Percentiles rank a stretch among this genome's conserved stretches.
Evolutionary conservation across 2,329 filamentous ascomycete species (phyloP).

Genomic region (Ceratocystis huliohia): DNA sequence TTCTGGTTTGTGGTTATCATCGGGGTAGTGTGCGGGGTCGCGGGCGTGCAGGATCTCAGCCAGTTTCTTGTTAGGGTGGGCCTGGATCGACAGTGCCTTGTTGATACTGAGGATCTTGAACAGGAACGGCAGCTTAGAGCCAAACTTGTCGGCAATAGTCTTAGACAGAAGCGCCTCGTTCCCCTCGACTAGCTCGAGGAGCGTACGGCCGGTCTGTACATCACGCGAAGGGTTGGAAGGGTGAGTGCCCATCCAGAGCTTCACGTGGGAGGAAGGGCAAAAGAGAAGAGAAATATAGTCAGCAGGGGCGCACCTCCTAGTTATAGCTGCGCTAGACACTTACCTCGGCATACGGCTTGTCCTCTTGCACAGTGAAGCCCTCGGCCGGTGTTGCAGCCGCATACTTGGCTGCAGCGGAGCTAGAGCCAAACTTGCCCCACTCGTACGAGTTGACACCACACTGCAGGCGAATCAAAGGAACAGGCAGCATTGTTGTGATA

Average conservation of each 20-base stretch:
- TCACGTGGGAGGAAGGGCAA: slow-evolving; percentile 29
- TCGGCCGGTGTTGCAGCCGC: slow-evolving; percentile 69
- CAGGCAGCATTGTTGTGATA: slow-evolving; percentile 41
- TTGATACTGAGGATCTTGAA: slow-evolving; percentile 96
- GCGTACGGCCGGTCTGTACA: slow-evolving; percentile 64
- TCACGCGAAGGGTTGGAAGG: slow-evolving; percentile 92
- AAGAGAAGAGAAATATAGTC: not conserved
- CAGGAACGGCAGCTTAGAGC: slow-evolving; percentile 77
- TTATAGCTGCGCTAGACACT: slow-evolving; percentile 21
- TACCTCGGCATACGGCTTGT: slow-evolving; percentile 92
- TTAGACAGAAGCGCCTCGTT: slow-evolving; percentile 71
- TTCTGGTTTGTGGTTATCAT: slow-evolving; percentile 99
- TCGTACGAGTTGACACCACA: slow-evolving; percentile 97
- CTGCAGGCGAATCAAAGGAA: slow-evolving; percentile 73
- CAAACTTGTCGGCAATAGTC: slow-evolving; percentile 62
- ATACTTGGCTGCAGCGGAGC: slow-evolving; percentile 80
- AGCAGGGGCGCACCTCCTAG: not conserved
- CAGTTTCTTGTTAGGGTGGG: slow-evolving; percentile 84
- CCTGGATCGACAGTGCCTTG: slow-evolving; percentile 94
- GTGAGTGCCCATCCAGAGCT: slow-evolving; percentile 99
- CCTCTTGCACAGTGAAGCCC: slow-evolving; percentile 63
- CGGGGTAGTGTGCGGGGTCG: slow-evolving; percentile 89
- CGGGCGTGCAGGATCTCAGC: slow-evolving; percentile 76
- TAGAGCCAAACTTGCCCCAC: slow-evolving; percentile 87
- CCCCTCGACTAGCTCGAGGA: slow-evolving; percentile 77